phyloP scores from a whole-genome alignment of 2,329 filamentous ascomycete species.

The Colletotrichum tropicicola region DNA sequence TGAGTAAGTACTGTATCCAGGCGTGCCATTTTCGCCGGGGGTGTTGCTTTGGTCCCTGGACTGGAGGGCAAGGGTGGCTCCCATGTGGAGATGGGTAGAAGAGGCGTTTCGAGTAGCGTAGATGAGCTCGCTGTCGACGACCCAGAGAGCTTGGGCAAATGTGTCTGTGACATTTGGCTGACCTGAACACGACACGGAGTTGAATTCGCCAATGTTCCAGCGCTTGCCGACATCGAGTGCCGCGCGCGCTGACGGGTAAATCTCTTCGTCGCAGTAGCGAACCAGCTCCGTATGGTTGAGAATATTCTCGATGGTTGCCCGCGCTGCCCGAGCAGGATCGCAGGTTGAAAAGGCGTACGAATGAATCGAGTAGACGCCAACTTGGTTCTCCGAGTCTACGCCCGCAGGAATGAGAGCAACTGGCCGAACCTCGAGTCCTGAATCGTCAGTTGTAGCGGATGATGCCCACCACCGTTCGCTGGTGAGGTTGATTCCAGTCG shows the following conservation, averaged over 20 bases:
- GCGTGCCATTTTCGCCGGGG: slow-evolving; percentile 1
- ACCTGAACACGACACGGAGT: slow-evolving; percentile 49
- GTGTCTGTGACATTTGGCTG: slow-evolving; percentile 49
- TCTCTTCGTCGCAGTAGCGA: slow-evolving; percentile 29
- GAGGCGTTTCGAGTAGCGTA: slow-evolving; percentile 48
- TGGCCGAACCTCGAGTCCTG: slow-evolving; percentile 29
- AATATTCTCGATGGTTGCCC: slow-evolving; percentile 20
- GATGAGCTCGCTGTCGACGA: slow-evolving; percentile 45
- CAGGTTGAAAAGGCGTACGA: slow-evolving; percentile 26
- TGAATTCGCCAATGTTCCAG: slow-evolving; percentile 47
- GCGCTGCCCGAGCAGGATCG: slow-evolving; percentile 6
- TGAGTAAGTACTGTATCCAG: slow-evolving; percentile 30
- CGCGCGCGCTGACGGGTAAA: slow-evolving; percentile 41
- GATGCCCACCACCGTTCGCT: slow-evolving; percentile 32
- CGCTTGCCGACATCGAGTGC: slow-evolving; percentile 38
- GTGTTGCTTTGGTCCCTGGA: slow-evolving; percentile 29
- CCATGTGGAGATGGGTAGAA: slow-evolving; percentile 43
- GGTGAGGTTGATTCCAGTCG: not conserved
- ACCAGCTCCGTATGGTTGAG: slow-evolving; percentile 27
- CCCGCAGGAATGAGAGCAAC: slow-evolving; percentile 31
- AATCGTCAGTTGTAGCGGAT: slow-evolving; percentile 31
- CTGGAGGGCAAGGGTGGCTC: slow-evolving; percentile 31
- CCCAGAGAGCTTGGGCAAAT: slow-evolving; percentile 50
- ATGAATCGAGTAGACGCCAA: slow-evolving; percentile 29
- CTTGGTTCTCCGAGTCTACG: slow-evolving; percentile 28